These are phyloP conservation scores for Aspergillus sp. DNA, from an alignment of 2,329 filamentous ascomycete genomes.

Conservation along the genomic window DNA sequence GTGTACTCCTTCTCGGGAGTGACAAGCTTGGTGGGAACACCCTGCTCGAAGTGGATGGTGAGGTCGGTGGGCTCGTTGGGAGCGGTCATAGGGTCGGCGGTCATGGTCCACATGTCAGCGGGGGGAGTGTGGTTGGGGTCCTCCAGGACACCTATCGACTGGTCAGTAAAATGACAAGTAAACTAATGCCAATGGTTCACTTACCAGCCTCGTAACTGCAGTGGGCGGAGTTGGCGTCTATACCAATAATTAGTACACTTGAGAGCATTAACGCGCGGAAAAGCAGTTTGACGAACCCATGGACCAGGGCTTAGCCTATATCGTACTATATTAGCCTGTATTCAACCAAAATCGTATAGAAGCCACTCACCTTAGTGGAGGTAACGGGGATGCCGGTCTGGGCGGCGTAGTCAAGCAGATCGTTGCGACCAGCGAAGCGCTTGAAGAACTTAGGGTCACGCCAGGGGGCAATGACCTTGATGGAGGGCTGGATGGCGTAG, in stretches of 20 bases:
- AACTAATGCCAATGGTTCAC: background rate
- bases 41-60: conserved; percentile 71
- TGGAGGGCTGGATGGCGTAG: conserved; percentile 51
- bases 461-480: conserved; percentile 54
- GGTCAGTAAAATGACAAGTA: conserved; percentile 33
- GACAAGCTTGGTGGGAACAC: conserved; percentile 69
- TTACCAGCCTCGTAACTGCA: conserved; percentile 72
- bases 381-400: conserved; percentile 51
- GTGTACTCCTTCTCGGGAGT: conserved; percentile 63
- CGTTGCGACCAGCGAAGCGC: conserved; percentile 51
- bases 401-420: conserved; percentile 52
- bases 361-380: conserved; percentile 42
- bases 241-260: conserved; percentile 4
- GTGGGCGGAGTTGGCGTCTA: conserved; percentile 60
- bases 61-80: conserved; percentile 72
- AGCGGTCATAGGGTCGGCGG: conserved; percentile 67
- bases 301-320: conserved; percentile 51
- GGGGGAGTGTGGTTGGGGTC: conserved; percentile 65
- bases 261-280: conserved; percentile 43
- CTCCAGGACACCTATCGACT: conserved; percentile 33
- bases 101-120: conserved; percentile 74
- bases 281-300: conserved; percentile 52
- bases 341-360: background rate
- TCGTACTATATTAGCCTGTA: conserved; percentile 1
- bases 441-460: conserved; percentile 52